Percentiles rank a stretch among this genome's conserved stretches.
phyloP scores from a whole-genome alignment of 1,139 yeast genomes.

The Yamadazyma oceani region DNA sequence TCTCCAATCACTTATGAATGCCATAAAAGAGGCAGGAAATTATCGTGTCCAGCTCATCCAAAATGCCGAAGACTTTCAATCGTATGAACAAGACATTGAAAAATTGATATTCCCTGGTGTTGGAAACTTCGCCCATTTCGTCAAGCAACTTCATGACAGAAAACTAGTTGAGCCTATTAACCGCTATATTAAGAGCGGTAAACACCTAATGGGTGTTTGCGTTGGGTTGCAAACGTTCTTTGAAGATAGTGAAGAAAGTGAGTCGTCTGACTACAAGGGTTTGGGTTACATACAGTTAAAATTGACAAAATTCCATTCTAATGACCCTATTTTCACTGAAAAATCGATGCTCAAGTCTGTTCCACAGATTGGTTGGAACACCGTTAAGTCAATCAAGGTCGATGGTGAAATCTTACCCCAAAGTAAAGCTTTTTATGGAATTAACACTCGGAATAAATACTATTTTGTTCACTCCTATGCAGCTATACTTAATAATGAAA shows the following conservation, averaged over 20 bases:
- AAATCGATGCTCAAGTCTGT: slow-evolving; percentile 59
- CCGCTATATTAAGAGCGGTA: slow-evolving; percentile 67
- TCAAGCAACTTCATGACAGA: slow-evolving; percentile 60
- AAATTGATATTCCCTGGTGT: slow-evolving; percentile 86
- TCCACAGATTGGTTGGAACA: slow-evolving; percentile 96
- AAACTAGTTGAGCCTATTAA: slow-evolving; percentile 65
- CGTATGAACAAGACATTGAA: slow-evolving; percentile 45
- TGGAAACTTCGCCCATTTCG: slow-evolving; percentile 94
- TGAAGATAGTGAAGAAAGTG: slow-evolving; percentile 71
- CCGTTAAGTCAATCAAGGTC: slow-evolving; percentile 20
- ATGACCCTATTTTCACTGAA: slow-evolving; percentile 31
- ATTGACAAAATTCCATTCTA: slow-evolving; percentile 58
- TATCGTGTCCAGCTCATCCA: slow-evolving; percentile 56
- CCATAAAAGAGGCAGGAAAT: slow-evolving; percentile 70
- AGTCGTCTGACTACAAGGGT: slow-evolving; percentile 52
- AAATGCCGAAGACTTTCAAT: slow-evolving; percentile 33
- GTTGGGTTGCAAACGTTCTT: slow-evolving; percentile 91
- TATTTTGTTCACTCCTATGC: slow-evolving; percentile 96
- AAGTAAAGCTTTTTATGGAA: slow-evolving; percentile 14
- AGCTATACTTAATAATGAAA: slow-evolving; percentile 50
- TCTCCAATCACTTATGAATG: slow-evolving; percentile 83
- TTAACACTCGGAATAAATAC: slow-evolving; percentile 63
- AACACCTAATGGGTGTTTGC: slow-evolving; percentile 92
- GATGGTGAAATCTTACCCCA: slow-evolving; percentile 9
- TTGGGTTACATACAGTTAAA: slow-evolving; percentile 49